Conservation (phyloP, 768 basidiomycete genomes). For the Amanita exitialis region DNA sequence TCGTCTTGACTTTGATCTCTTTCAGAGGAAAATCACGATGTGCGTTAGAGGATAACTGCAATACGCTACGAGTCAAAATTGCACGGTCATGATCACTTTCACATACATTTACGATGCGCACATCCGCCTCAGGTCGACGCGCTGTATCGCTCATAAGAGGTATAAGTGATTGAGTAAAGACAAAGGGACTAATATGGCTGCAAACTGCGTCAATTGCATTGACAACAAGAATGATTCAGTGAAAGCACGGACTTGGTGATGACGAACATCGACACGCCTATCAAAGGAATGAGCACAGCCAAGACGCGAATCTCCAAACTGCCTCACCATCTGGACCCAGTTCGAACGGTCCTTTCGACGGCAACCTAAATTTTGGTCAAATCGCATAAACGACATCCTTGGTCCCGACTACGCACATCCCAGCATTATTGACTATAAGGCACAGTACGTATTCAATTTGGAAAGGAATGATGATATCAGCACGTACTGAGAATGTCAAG, state of each 20-base stretch:
- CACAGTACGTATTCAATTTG: background rate
- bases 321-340: slow-evolving; percentile 8
- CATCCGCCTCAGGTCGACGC: slow-evolving; percentile 36
- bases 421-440: slow-evolving; percentile 46
- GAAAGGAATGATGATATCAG: background rate
- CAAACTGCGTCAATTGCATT: background rate
- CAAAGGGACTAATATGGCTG: slow-evolving; percentile 45
- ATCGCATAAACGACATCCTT: background rate
- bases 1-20: slow-evolving; percentile 16
- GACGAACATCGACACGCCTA: slow-evolving; percentile 29
- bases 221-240: background rate
- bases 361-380: slow-evolving; percentile 7
- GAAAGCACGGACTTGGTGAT: slow-evolving; percentile 31
- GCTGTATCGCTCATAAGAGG: slow-evolving; percentile 44
- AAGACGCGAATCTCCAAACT: slow-evolving; percentile 5
- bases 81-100: background rate
- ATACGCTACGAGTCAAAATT: background rate
- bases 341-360: slow-evolving; percentile 5
- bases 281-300: slow-evolving; percentile 6
- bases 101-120: slow-evolving; percentile 50
- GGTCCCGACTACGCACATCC: slow-evolving; percentile 27
- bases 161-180: slow-evolving; percentile 43
- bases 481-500: slow-evolving; percentile 45
- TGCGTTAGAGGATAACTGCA: slow-evolving; percentile 23
- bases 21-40: slow-evolving; percentile 14